These are phyloP conservation scores for Aurantiochytrium sp. DNA, from an alignment of 108 stramenopile species.

Conservation along the genomic window DNA sequence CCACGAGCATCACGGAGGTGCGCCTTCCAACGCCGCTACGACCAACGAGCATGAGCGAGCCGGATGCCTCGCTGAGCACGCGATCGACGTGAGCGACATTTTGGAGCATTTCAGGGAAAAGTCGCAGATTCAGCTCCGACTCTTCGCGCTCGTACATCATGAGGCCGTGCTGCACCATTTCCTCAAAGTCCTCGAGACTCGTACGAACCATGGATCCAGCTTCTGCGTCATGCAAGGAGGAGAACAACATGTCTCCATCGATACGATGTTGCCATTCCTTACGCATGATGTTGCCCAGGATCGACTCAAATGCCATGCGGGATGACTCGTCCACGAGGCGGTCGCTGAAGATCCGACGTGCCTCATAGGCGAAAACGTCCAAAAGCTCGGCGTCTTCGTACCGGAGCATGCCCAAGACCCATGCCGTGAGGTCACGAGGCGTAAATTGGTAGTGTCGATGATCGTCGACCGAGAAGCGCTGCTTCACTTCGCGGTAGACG, in stretches of 20 bases:
- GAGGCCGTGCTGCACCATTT: slow-evolving; percentile 37
- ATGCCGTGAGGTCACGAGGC: slow-evolving; percentile 49
- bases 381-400: slow-evolving; percentile 49
- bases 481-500: slow-evolving; percentile 38
- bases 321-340: slow-evolving; percentile 33
- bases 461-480: slow-evolving; percentile 44
- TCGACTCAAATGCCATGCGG: slow-evolving; percentile 30
- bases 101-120: slow-evolving; percentile 37
- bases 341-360: slow-evolving; percentile 43
- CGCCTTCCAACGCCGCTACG: slow-evolving; percentile 51
- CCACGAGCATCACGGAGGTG: slow-evolving; percentile 31
- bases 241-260: slow-evolving; percentile 24
- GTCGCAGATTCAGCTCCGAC: slow-evolving; percentile 37
- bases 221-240: slow-evolving; percentile 21
- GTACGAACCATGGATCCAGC: slow-evolving; percentile 12
- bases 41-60: slow-evolving; percentile 52
- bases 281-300: slow-evolving; percentile 27
- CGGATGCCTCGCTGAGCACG: slow-evolving; percentile 49
- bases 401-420: slow-evolving; percentile 42
- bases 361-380: slow-evolving; percentile 52
- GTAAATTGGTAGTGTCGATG: slow-evolving; percentile 61
- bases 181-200: slow-evolving; percentile 29
- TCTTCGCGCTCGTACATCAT: slow-evolving; percentile 56
- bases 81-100: slow-evolving; percentile 57
- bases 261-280: slow-evolving; percentile 24